Percentiles rank a stretch among this genome's conserved stretches.
Evolutionary conservation across 306 rosid genomes (phyloP).

Genomic region (Crataegus laevigata): DNA sequence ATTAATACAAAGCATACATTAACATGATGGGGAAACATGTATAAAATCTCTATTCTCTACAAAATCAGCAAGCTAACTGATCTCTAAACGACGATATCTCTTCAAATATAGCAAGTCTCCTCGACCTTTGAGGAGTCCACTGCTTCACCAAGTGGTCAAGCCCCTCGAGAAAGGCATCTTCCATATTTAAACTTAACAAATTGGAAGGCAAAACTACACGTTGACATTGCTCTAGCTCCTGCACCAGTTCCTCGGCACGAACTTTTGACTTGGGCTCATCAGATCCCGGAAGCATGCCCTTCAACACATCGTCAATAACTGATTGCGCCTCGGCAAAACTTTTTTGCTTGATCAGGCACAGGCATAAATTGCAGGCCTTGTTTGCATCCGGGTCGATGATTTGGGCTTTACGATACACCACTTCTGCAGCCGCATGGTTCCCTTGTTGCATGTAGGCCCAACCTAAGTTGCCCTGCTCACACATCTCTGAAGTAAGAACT

Average conservation of each 20-base stretch:
- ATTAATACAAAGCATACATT: not conserved
- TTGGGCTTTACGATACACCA: conserved; percentile 68
- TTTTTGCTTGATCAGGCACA: conserved; percentile 57
- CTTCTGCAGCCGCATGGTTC: conserved; percentile 65
- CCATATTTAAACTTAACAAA: conserved; percentile 23
- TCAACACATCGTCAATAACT: conserved; percentile 40
- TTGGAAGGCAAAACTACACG: conserved; percentile 7
- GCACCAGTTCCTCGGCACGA: conserved; percentile 49
- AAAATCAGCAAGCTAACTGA: conserved; percentile 64
- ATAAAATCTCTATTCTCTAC: not conserved
- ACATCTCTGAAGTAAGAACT: not conserved
- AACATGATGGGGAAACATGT: not conserved
- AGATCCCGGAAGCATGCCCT: conserved; percentile 39
- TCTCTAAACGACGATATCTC: conserved; percentile 73
- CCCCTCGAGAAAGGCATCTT: conserved; percentile 57
- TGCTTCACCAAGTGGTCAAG: conserved; percentile 51
- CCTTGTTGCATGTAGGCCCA: conserved; percentile 94
- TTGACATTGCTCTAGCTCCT: conserved; percentile 29
- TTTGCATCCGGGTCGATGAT: conserved; percentile 72
- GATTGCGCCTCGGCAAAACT: conserved; percentile 46
- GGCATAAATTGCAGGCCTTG: conserved; percentile 74
- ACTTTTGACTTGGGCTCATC: conserved; percentile 42
- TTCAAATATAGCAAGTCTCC: conserved; percentile 85
- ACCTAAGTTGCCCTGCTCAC: conserved; percentile 76
- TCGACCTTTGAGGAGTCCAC: conserved; percentile 54